A percentile compares a stretch with the other conserved stretches of the same genome.
These are phyloP conservation scores for Yamadazyma tumulicola DNA, from an alignment of 805 yeast species.

Conservation along the genomic window DNA sequence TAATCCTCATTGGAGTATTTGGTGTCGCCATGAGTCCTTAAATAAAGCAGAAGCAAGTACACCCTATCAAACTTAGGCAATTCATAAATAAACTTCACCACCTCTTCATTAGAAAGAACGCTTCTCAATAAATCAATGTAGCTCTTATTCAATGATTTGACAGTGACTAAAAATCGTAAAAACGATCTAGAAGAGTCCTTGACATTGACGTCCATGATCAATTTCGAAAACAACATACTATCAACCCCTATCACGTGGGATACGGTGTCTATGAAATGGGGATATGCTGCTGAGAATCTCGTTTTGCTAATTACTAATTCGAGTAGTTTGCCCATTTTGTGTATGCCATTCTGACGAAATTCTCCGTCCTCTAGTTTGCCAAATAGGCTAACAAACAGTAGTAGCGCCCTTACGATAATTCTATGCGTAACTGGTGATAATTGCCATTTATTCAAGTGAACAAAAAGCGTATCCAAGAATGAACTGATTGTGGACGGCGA, in stretches of 20 bases:
- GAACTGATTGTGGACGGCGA: not conserved
- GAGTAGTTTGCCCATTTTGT: too few relatives aligned
- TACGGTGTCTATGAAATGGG: slow-evolving; percentile 2
- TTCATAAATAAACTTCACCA: not conserved
- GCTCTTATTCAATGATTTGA: not conserved
- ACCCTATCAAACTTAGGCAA: not conserved
- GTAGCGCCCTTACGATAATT: slow-evolving; percentile 1
- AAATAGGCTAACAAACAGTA: not conserved
- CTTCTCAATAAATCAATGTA: not conserved
- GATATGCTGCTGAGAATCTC: not conserved
- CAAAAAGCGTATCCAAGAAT: not conserved
- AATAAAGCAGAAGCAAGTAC: slow-evolving; percentile 10
- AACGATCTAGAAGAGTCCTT: slow-evolving; percentile 8
- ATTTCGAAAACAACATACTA: not conserved
- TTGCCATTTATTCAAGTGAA: slow-evolving; percentile 4
- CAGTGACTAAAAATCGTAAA: slow-evolving; percentile 1
- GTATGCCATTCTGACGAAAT: too few relatives aligned
- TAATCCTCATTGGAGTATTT: slow-evolving; percentile 17
- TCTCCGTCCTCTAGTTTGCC: too few relatives aligned
- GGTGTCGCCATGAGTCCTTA: slow-evolving; percentile 15
- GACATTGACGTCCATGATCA: slow-evolving; percentile 8
- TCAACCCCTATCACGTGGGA: not conserved
- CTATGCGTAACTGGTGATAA: slow-evolving; percentile 3
- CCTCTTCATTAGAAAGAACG: not conserved
- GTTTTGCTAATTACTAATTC: not conserved